phyloP scores from a whole-genome alignment of 768 basidiomycete genomes.

The Mycena sanguinolenta region DNA sequence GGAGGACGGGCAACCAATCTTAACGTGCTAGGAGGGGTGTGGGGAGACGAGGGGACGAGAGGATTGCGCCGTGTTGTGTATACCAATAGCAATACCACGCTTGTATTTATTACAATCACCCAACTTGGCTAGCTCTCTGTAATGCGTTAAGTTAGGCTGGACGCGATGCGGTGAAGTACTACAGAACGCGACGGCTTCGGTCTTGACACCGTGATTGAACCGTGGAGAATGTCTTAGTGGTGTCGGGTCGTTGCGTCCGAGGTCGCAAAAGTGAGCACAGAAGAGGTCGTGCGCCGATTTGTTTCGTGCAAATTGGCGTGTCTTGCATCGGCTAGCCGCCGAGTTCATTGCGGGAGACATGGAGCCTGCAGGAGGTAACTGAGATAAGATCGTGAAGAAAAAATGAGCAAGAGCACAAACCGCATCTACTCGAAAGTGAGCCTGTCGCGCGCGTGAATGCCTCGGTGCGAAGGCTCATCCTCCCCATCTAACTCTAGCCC shows the following conservation, averaged over 20 bases:
- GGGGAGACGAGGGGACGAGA: neutral
- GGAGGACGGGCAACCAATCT: neutral
- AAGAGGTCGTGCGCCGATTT: too few species aligned
- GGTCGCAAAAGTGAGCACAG: too few species aligned
- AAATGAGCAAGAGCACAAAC: neutral
- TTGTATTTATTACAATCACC: conserved; percentile 10
- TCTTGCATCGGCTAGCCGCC: neutral
- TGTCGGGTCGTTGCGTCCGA: too few species aligned
- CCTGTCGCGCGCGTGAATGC: conserved; percentile 16
- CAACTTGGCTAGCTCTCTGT: too few species aligned
- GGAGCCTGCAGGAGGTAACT: neutral
- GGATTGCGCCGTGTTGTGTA: neutral
- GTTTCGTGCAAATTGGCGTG: too few species aligned
- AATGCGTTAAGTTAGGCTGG: too few species aligned
- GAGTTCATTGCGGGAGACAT: neutral
- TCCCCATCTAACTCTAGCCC: conserved; percentile 33
- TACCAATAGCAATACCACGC: too few species aligned
- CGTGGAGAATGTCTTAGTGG: too few species aligned
- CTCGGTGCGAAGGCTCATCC: neutral
- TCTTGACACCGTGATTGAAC: too few species aligned
- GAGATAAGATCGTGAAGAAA: conserved; percentile 10
- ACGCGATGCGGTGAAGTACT: too few species aligned
- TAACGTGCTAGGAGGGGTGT: neutral
- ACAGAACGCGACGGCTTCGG: too few species aligned
- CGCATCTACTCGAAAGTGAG: conserved; percentile 14